These are phyloP conservation scores for Macrophomina phaseolina DNA, from an alignment of 2,329 filamentous ascomycete genomes.

Conservation along the genomic window DNA sequence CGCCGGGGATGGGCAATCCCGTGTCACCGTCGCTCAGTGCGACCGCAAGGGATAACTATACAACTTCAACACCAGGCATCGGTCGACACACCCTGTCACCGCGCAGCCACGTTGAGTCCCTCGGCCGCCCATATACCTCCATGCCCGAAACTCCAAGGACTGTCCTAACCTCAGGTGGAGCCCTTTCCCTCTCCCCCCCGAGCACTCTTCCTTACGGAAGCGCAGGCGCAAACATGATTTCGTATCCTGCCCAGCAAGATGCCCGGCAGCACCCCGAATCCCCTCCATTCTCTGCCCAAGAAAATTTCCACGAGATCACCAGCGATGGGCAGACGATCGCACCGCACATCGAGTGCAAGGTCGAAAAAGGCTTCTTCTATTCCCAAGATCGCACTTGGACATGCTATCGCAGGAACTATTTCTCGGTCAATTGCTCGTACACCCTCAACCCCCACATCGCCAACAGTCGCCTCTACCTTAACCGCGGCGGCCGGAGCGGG, in stretches of 20 bases:
- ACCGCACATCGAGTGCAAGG: conserved; percentile 76
- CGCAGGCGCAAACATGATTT: conserved; percentile 29
- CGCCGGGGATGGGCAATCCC: conserved; percentile 48
- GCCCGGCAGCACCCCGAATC: conserved; percentile 35
- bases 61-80: conserved; percentile 46
- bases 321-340: conserved; percentile 67
- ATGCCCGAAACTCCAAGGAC: conserved; percentile 41
- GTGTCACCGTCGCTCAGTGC: conserved; percentile 49
- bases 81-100: conserved; percentile 44
- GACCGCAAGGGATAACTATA: conserved; percentile 53
- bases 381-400: conserved; percentile 82
- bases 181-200: conserved; percentile 34
- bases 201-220: conserved; percentile 28
- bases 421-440: conserved; percentile 82
- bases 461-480: conserved; percentile 63
- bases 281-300: conserved; percentile 54
- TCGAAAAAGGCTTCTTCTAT: conserved; percentile 89
- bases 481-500: conserved; percentile 49
- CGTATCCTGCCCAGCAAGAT: conserved; percentile 33
- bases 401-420: conserved; percentile 91
- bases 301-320: conserved; percentile 65
- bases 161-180: conserved; percentile 40
- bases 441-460: conserved; percentile 67
- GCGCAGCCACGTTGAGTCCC: conserved; percentile 39
- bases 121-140: conserved; percentile 17